Evolutionary conservation across 768 basidiomycete species (phyloP), one percentile per base, ranked within the genome.

Genomic region (Auricularia auricula-judae): DNA sequence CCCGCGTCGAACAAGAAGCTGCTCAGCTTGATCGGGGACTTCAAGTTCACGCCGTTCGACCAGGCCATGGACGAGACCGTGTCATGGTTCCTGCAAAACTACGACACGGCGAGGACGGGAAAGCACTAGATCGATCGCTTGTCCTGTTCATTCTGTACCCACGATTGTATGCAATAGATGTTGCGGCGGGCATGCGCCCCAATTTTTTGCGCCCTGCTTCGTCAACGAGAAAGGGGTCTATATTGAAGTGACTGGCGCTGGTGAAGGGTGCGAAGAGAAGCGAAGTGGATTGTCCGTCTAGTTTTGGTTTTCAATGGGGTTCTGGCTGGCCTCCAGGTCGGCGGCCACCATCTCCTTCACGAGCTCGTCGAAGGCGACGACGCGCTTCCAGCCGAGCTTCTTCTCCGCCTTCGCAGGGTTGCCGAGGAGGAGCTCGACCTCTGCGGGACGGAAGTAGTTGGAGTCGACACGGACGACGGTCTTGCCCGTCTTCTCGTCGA

Each of bases 1-100:
- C 94, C 95, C 0, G 95, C 95, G 18, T 93, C 92, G 43, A 98
- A 98, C 76, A 85, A 83, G 71, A 96, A 95, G 74, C 78, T 97
- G 4, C 72, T 91, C 61, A 76, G 75, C n/a, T 77, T 90, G 62
- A 85, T 94, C 61, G 87, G 87, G 35, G 86, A 79, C 3, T 97
- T 95, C 78, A 71, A 88, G 74, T 98, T 98, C 75, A 97, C 94
- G 36, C 93, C 94, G 7, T 96, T 98, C 73, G 84, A 93, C 36
- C 67, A 84, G 74, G 91, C 94, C 33, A 78, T 98, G 65, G 77
- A 87, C 44, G 81, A 85, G 65, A 87, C 84, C 0, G 91, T 93
- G 64, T 77, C 86, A 64, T 97, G 95, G 95, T 94, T 97, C 80
- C 69, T 91, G 47, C 81, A 86, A 63, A 92, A 95, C 76, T 86